Evolutionary conservation across 1,284 basidiomycete species (phyloP).

Genomic region (Papiliotrema laurentii): DNA sequence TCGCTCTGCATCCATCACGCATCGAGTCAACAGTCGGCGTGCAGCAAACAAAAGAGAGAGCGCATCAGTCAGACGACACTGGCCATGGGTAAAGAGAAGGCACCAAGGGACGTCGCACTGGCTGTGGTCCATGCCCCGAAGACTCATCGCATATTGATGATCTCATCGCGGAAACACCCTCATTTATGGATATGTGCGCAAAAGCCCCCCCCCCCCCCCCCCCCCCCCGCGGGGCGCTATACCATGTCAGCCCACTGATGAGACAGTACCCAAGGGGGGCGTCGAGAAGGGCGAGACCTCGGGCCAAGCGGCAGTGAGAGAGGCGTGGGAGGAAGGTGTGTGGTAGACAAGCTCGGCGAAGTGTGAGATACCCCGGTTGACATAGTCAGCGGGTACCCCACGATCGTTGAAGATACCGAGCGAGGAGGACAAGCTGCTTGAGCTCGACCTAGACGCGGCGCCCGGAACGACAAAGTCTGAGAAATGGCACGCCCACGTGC

Average conservation of each 20-base stretch:
- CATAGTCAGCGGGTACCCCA: slow-evolving; percentile 33
- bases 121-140: slow-evolving; percentile 32
- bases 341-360: no score
- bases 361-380: no score
- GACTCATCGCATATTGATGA: slow-evolving; percentile 34
- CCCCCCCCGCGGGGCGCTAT: neutral
- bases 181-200: slow-evolving; percentile 43
- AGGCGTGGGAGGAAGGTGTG: slow-evolving; percentile 46
- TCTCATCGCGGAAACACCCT: slow-evolving; percentile 39
- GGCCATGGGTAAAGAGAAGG: slow-evolving; percentile 12
- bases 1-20: no score
- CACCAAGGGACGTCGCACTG: slow-evolving; percentile 36
- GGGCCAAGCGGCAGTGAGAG: slow-evolving; percentile 41
- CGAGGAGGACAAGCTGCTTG: slow-evolving; percentile 15
- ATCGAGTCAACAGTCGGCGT: no score
- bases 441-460: slow-evolving; percentile 15
- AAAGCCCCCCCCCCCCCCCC: no score
- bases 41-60: no score
- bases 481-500: slow-evolving; percentile 34
- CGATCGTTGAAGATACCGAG: slow-evolving; percentile 8
- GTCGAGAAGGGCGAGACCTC: slow-evolving; percentile 41
- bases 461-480: slow-evolving; percentile 11
- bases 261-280: slow-evolving; percentile 44
- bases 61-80: no score
- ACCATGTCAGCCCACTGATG: neutral